Percentiles rank a stretch among this genome's conserved stretches.
phyloP scores from a whole-genome alignment of 306 rosid species.

The Quercus mongolica region DNA sequence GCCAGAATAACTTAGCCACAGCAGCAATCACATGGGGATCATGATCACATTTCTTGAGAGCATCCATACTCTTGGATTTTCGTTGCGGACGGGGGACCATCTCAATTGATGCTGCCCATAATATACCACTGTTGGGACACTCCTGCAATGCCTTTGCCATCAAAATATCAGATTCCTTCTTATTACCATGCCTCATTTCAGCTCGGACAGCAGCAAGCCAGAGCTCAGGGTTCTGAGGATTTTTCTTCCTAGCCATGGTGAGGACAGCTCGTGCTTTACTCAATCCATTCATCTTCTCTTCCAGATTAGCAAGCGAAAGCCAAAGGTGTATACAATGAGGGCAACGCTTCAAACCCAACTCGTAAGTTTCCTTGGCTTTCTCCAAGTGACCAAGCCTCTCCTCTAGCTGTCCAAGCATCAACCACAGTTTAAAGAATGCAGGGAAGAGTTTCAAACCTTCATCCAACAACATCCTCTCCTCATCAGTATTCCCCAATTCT shows the following conservation, averaged over 20 bases:
- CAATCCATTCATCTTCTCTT: conserved; percentile 78
- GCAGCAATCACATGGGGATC: conserved; percentile 86
- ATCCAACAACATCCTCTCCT: conserved; percentile 66
- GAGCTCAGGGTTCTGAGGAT: conserved; percentile 84
- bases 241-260: conserved; percentile 82
- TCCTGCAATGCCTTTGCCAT: conserved; percentile 94
- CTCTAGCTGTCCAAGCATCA: conserved; percentile 95
- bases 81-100: conserved; percentile 96
- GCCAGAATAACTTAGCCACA: conserved; percentile 87
- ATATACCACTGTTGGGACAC: conserved; percentile 80
- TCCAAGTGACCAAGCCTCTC: conserved; percentile 61
- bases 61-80: conserved; percentile 83
- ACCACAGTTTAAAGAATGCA: conserved; percentile 79
- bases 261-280: conserved; percentile 93
- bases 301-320: conserved; percentile 87
- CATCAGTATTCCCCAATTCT: conserved; percentile 73
- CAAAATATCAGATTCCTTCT: conserved; percentile 83
- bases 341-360: conserved; percentile 70
- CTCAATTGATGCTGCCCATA: conserved; percentile 89
- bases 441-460: conserved; percentile 81
- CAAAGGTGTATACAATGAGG: conserved; percentile 67
- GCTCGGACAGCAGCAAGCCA: conserved; percentile 95
- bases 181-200: conserved; percentile 72
- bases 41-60: conserved; percentile 86
- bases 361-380: conserved; percentile 78